Conservation (phyloP, 768 basidiomycete species). For the Naganishia antarctica region DNA sequence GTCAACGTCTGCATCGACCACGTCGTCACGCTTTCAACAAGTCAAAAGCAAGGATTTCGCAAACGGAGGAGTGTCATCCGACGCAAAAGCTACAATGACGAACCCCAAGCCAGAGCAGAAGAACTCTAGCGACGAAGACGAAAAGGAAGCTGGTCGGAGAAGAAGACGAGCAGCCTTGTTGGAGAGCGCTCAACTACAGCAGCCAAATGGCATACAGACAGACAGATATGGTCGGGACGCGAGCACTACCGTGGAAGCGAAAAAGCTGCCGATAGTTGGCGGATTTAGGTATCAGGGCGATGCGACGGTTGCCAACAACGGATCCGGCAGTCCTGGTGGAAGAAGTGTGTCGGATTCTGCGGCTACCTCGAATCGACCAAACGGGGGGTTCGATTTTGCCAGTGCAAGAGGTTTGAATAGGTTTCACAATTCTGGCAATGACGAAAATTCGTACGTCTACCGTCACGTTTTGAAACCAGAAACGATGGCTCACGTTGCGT, state of each 20-base stretch:
- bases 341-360: constrained; percentile 11
- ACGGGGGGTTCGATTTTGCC: not conserved
- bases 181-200: constrained; percentile 6
- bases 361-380: not conserved
- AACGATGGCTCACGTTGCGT: not conserved
- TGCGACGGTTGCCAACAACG: not conserved
- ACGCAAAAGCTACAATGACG: not conserved
- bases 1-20: not conserved
- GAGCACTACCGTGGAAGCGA: not conserved
- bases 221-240: constrained; percentile 1
- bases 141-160: constrained; percentile 17
- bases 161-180: constrained; percentile 1
- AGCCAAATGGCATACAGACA: constrained; percentile 2
- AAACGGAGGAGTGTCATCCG: too few relatives aligned
- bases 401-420: constrained; percentile 7
- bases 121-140: constrained; percentile 14
- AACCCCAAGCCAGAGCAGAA: not conserved
- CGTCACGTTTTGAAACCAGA: not conserved
- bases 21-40: not conserved
- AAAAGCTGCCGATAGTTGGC: constrained; percentile 1
- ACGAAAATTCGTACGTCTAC: constrained; percentile 1
- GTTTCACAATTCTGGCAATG: not conserved
- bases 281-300: constrained; percentile 15
- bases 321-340: not conserved
- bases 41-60: constrained; percentile 8